A percentile compares a stretch with the other conserved stretches of the same genome.
Conservation (phyloP, 164 flowering plant species). For the Echeveria elegans region DNA sequence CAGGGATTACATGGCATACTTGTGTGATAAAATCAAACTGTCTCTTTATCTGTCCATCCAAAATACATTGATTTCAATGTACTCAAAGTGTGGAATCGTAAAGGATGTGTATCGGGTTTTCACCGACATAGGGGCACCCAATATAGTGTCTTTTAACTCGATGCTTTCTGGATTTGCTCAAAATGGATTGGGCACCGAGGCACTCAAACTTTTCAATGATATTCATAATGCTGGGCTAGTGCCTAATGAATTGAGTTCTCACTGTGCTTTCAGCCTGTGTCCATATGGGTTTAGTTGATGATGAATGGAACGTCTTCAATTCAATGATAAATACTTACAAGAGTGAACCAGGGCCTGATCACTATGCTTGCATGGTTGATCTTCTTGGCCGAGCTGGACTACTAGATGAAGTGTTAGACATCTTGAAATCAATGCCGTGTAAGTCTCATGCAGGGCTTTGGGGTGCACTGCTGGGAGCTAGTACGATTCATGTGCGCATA, state of each 20-base stretch:
- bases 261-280: constrained; percentile 38
- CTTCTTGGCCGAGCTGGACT: constrained; percentile 40
- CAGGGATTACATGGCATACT: constrained; percentile 37
- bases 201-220: constrained; percentile 23
- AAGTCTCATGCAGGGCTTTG: constrained; percentile 30
- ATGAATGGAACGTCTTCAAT: constrained; percentile 29
- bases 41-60: constrained; percentile 27
- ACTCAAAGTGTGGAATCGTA: constrained; percentile 38
- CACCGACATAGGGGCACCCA: constrained; percentile 17
- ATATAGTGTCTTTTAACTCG: constrained; percentile 31
- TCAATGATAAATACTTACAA: constrained; percentile 26
- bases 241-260: constrained; percentile 33
- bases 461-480: constrained; percentile 35
- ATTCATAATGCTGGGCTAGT: constrained; percentile 18
- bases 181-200: constrained; percentile 35
- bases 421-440: constrained; percentile 25
- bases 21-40: constrained; percentile 19
- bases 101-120: constrained; percentile 28
- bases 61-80: constrained; percentile 37
- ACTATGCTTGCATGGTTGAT: constrained; percentile 45
- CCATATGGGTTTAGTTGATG: constrained; percentile 34
- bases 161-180: constrained; percentile 43
- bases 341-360: constrained; percentile 38
- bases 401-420: constrained; percentile 23
- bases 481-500: constrained; percentile 18